Conservation (phyloP, 2,329 filamentous ascomycete species). For the Aspergillus caelatus region DNA sequence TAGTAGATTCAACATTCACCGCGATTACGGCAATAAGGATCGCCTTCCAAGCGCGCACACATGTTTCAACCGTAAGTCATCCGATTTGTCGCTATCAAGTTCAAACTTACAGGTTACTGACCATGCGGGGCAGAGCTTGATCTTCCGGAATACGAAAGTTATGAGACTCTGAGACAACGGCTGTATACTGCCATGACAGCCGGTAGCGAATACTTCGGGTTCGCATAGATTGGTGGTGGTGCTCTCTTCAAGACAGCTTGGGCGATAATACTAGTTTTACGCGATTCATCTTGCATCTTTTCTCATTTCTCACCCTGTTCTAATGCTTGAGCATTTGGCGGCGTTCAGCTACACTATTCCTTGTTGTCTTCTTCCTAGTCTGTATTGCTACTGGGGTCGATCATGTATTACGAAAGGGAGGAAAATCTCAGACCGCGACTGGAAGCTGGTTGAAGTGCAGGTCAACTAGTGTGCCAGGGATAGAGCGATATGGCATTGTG, state of each 20-base stretch:
- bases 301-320: slow-evolving; percentile 15
- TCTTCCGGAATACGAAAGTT: slow-evolving; percentile 96
- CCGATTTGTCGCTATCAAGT: neutral
- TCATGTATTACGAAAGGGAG: slow-evolving; percentile 1
- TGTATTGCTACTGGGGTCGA: slow-evolving; percentile 18
- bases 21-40: slow-evolving; percentile 95
- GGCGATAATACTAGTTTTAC: slow-evolving; percentile 15
- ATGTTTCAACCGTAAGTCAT: slow-evolving; percentile 93
- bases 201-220: slow-evolving; percentile 95
- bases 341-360: slow-evolving; percentile 29
- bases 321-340: slow-evolving; percentile 38
- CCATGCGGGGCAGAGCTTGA: slow-evolving; percentile 73
- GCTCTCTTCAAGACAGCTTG: slow-evolving; percentile 11
- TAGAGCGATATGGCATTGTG: slow-evolving; percentile 4
- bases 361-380: slow-evolving; percentile 15
- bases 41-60: slow-evolving; percentile 95
- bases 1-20: slow-evolving; percentile 97
- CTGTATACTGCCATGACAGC: slow-evolving; percentile 96
- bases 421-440: neutral
- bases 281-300: slow-evolving; percentile 3
- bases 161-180: slow-evolving; percentile 84
- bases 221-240: slow-evolving; percentile 65
- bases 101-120: slow-evolving; percentile 36
- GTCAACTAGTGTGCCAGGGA: slow-evolving; percentile 30
- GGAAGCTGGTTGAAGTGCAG: slow-evolving; percentile 44